Percentiles rank a stretch among this genome's conserved stretches.
These are phyloP conservation scores for Fraxinus albicans DNA, from an alignment of 305 asterid genomes.

Conservation along the genomic window DNA sequence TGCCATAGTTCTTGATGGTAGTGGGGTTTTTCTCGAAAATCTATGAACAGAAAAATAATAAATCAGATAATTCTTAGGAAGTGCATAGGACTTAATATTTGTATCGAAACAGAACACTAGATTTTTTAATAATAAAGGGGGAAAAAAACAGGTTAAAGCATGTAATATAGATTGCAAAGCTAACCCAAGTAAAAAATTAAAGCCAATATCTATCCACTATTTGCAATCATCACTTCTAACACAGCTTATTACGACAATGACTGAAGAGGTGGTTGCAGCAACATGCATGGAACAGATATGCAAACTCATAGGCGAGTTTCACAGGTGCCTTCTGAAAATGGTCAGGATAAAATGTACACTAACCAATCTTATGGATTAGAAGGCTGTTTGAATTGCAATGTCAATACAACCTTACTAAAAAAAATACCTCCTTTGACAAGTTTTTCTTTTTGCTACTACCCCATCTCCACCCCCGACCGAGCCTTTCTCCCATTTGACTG, in stretches of 20 bases:
- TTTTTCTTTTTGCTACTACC: not conserved
- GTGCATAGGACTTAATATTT: not conserved
- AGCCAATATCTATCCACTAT: not conserved
- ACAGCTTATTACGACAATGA: not conserved
- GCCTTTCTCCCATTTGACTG: not conserved
- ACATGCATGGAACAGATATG: not conserved
- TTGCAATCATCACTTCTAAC: not conserved
- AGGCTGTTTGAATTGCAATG: not conserved
- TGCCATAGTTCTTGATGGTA: slow-evolving; percentile 52
- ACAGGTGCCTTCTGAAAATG: not conserved
- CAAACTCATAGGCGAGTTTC: not conserved
- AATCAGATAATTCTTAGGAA: not conserved
- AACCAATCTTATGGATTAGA: not conserved
- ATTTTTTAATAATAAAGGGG: not conserved
- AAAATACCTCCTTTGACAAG: not conserved
- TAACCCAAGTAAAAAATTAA: not conserved
- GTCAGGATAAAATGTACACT: not conserved
- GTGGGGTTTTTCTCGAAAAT: slow-evolving; percentile 58
- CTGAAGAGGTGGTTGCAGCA: not conserved
- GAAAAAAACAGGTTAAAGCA: not conserved
- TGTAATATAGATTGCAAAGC: not conserved
- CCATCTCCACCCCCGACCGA: not conserved
- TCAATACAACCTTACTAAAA: not conserved
- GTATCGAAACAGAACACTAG: not conserved
- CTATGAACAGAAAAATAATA: slow-evolving; percentile 14